Evolutionary conservation across 2,329 filamentous ascomycete species (phyloP).

Genomic region (Xylaria digitata): DNA sequence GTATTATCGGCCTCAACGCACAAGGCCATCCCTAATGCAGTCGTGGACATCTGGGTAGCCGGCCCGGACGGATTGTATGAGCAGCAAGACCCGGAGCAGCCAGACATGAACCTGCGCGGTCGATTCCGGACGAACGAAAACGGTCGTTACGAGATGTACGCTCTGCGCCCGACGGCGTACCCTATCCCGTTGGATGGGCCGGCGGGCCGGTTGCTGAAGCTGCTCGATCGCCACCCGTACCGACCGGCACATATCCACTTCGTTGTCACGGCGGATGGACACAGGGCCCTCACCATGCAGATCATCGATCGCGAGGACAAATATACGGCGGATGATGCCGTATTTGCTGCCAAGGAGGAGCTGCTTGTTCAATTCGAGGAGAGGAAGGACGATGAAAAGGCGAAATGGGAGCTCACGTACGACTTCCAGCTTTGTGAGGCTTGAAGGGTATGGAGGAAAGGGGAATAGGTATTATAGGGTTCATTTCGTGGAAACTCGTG

Average conservation of each 20-base stretch:
- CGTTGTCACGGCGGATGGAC: slow-evolving; percentile 56
- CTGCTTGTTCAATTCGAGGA: slow-evolving; percentile 58
- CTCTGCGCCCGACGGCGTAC: slow-evolving; percentile 69
- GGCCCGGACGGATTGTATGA: slow-evolving; percentile 78
- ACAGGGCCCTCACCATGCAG: slow-evolving; percentile 72
- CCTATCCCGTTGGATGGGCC: slow-evolving; percentile 64
- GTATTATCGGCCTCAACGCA: slow-evolving; percentile 69
- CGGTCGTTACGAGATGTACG: slow-evolving; percentile 72
- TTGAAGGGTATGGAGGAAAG: too few relatives aligned
- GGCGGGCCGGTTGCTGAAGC: slow-evolving; percentile 61
- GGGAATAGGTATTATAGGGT: neutral
- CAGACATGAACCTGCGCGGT: slow-evolving; percentile 79
- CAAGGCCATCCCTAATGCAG: slow-evolving; percentile 71
- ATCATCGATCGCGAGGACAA: slow-evolving; percentile 77
- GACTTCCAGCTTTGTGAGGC: slow-evolving; percentile 57
- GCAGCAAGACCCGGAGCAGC: slow-evolving; percentile 77
- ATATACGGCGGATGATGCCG: slow-evolving; percentile 66
- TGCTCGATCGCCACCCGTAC: slow-evolving; percentile 67
- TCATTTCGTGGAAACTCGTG: neutral
- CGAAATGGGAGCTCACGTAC: slow-evolving; percentile 69
- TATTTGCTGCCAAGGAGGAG: slow-evolving; percentile 66
- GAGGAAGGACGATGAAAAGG: slow-evolving; percentile 56
- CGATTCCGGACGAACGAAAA: slow-evolving; percentile 74
- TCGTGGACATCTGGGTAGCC: slow-evolving; percentile 83
- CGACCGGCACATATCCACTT: slow-evolving; percentile 71